Conservation (phyloP, 1,284 basidiomycete genomes). For the Amylostereum areolatum region DNA sequence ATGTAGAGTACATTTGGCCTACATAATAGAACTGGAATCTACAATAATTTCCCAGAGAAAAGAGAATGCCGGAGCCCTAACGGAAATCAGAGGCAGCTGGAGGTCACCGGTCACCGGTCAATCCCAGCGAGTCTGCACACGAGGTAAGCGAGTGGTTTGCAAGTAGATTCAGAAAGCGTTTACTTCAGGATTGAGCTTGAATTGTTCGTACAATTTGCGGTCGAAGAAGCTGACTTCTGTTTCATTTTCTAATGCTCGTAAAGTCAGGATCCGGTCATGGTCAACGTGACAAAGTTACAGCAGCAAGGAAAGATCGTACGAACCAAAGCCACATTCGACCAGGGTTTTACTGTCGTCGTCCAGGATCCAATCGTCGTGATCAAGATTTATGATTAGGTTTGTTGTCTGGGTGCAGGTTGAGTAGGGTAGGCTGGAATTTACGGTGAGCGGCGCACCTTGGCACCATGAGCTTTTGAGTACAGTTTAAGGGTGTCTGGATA, state of each 20-base stretch:
- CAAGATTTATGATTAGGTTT: conserved; percentile 93
- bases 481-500: conserved; percentile 85
- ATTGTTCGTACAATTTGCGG: conserved; percentile 66
- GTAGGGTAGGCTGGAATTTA: too few species aligned
- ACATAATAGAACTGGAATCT: too few species aligned
- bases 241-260: conserved; percentile 81
- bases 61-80: too few species aligned
- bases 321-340: conserved; percentile 70
- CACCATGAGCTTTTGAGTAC: conserved; percentile 91
- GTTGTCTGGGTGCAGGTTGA: conserved; percentile 55
- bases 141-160: conserved; percentile 1
- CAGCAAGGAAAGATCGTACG: conserved; percentile 21
- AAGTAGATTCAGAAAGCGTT: too few species aligned
- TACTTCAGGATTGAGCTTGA: conserved; percentile 82
- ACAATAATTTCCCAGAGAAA: too few species aligned
- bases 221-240: conserved; percentile 92
- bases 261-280: too few species aligned
- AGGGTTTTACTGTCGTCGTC: conserved; percentile 61
- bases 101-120: too few species aligned
- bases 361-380: conserved; percentile 90
- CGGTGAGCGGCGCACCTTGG: conserved; percentile 58
- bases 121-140: conserved; percentile 46
- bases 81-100: too few species aligned
- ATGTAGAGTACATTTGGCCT: background rate
- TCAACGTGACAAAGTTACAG: background rate